phyloP scores from a whole-genome alignment of 2,329 filamentous ascomycete genomes.

The Neofusicoccum kwambonambiense region DNA sequence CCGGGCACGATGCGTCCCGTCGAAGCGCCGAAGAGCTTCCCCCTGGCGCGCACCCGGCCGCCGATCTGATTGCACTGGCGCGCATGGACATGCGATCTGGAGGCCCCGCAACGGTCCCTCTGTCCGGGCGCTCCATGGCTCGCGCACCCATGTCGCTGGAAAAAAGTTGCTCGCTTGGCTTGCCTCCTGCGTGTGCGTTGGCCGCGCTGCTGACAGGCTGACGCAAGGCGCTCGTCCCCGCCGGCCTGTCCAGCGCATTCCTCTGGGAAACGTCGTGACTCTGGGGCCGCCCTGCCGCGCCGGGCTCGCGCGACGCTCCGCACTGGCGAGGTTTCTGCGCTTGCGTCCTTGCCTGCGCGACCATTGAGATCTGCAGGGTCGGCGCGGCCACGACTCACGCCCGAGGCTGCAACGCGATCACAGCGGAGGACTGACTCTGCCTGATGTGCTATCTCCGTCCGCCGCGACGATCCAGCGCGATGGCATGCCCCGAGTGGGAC shows the following conservation, averaged over 20 bases:
- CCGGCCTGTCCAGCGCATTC: background rate
- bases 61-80: background rate
- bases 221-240: conserved; percentile 12
- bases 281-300: background rate
- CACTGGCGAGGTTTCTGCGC: conserved; percentile 6
- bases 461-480: background rate
- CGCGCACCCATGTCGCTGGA: background rate
- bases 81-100: conserved; percentile 12
- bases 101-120: conserved; percentile 10
- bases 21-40: conserved; percentile 12
- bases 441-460: conserved; percentile 5
- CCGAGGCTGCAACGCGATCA: background rate
- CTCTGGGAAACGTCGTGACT: background rate
- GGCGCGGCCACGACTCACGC: conserved; percentile 3
- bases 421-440: conserved; percentile 2
- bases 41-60: conserved; percentile 13
- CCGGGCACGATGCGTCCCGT: conserved; percentile 2
- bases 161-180: conserved; percentile 15
- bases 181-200: conserved; percentile 8
- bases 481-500: conserved; percentile 7
- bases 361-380: conserved; percentile 17
- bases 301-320: conserved; percentile 6
- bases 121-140: background rate
- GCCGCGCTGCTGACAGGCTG: conserved; percentile 15
- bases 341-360: background rate